Percentiles rank a stretch among this genome's conserved stretches.
phyloP scores from a whole-genome alignment of 139 green algal species.

The Chlorella vulgaris region DNA sequence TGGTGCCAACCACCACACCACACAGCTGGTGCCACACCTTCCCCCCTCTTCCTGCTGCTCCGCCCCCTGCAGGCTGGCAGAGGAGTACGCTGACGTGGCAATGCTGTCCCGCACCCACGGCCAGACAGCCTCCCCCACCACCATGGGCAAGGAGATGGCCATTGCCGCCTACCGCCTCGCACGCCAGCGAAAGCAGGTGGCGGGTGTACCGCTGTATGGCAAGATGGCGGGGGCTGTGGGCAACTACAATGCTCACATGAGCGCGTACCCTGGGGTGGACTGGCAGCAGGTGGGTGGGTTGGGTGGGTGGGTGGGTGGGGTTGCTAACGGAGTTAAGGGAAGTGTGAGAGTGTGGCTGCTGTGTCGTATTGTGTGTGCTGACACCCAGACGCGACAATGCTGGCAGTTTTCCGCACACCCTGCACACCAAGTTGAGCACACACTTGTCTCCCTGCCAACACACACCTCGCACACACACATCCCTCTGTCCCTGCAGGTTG shows the following conservation, averaged over 20 bases:
- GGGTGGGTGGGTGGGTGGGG: too few species aligned
- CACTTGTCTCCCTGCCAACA: not conserved
- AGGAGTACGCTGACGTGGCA: slow-evolving; percentile 84
- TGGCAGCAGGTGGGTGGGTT: slow-evolving; percentile 66
- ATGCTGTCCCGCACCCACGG: slow-evolving; percentile 98
- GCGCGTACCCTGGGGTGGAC: slow-evolving; percentile 93
- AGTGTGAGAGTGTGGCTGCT: too few species aligned
- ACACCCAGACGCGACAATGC: too few species aligned
- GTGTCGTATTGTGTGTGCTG: too few species aligned
- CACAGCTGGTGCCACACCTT: not conserved
- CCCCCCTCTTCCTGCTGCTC: not conserved
- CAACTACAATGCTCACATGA: slow-evolving; percentile 99
- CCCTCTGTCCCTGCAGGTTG: slow-evolving; percentile 43
- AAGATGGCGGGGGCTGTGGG: slow-evolving; percentile 98
- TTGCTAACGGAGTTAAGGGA: too few species aligned
- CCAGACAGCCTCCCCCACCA: slow-evolving; percentile 96
- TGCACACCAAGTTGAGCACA: too few species aligned
- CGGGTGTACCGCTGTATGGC: slow-evolving; percentile 71
- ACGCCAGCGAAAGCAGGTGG: slow-evolving; percentile 70
- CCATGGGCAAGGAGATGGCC: slow-evolving; percentile 99
- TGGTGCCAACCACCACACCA: too few species aligned
- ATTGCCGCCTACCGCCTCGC: slow-evolving; percentile 90
- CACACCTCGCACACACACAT: not conserved
- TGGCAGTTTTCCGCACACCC: too few species aligned
- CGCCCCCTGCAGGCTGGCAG: slow-evolving; percentile 56